phyloP scores from a whole-genome alignment of 192 early-diverging fungal genomes.

The Lobosporangium transversale region DNA sequence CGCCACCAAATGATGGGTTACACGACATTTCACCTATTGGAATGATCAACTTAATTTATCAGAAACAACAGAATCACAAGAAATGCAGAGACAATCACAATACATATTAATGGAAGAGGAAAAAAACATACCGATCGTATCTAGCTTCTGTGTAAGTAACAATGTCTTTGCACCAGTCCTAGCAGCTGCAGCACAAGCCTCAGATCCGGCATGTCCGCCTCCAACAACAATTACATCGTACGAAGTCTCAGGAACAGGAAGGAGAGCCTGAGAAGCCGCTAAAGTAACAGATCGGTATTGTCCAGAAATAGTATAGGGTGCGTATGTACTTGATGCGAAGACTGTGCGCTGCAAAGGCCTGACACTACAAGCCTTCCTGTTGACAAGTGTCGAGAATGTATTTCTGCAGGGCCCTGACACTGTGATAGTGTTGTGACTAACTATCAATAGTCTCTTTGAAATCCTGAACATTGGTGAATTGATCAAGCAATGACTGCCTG shows the following conservation, averaged over 20 bases:
- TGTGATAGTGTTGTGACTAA: conserved; percentile 21
- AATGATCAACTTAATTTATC: no score
- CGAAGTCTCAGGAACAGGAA: conserved; percentile 41
- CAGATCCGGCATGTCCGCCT: conserved; percentile 86
- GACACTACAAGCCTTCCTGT: not conserved
- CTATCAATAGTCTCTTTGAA: conserved; percentile 25
- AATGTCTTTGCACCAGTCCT: conserved; percentile 76
- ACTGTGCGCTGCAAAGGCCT: conserved; percentile 2
- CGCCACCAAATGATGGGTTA: conserved; percentile 87
- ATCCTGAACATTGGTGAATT: conserved; percentile 31
- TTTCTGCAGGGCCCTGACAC: conserved; percentile 2
- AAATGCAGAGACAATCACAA: no score
- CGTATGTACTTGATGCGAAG: not conserved
- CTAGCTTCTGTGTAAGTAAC: conserved; percentile 76
- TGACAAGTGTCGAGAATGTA: conserved; percentile 14
- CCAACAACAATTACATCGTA: conserved; percentile 85
- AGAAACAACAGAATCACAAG: no score
- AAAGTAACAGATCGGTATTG: conserved; percentile 42
- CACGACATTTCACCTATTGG: conserved; percentile 85
- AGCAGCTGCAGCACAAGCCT: conserved; percentile 82
- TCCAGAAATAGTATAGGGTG: not conserved
- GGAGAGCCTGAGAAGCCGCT: conserved; percentile 40
- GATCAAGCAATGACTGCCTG: no score
- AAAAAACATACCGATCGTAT: conserved; percentile 69
- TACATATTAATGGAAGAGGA: not conserved